Conservation (phyloP, 768 basidiomycete genomes). For the Fistulinella prunicolor region DNA sequence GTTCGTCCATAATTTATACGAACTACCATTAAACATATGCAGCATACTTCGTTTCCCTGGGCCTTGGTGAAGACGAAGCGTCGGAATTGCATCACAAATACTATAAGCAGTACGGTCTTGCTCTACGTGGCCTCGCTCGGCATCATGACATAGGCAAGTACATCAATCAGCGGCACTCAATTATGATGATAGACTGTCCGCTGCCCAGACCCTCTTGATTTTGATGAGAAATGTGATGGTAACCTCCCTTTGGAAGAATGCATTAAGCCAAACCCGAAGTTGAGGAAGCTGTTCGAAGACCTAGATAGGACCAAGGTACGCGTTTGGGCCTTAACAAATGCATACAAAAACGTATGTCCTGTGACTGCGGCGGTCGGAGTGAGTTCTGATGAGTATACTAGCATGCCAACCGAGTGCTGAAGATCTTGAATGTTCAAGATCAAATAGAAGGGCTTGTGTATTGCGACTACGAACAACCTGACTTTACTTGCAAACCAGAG, state of each 20-base stretch:
- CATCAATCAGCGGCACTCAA: neutral
- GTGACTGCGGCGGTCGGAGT: conserved; percentile 13
- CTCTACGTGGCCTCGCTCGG: conserved; percentile 70
- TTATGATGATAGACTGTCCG: neutral
- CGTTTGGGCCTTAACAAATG: conserved; percentile 89
- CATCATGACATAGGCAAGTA: conserved; percentile 71
- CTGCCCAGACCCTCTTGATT: conserved; percentile 73
- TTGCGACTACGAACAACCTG: conserved; percentile 66
- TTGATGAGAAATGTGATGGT: conserved; percentile 80
- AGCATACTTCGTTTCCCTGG: conserved; percentile 77
- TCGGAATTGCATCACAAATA: conserved; percentile 67
- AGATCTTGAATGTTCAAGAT: conserved; percentile 69
- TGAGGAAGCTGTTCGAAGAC: conserved; percentile 71
- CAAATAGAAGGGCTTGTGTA: conserved; percentile 71
- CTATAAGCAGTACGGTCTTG: conserved; percentile 79
- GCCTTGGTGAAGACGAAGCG: conserved; percentile 66
- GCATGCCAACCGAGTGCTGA: conserved; percentile 81
- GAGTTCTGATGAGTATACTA: conserved; percentile 28
- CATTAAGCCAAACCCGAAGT: conserved; percentile 58
- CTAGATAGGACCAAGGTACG: conserved; percentile 72
- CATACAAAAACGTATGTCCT: conserved; percentile 61
- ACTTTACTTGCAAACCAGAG: conserved; percentile 84
- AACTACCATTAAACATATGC: neutral
- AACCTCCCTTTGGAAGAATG: conserved; percentile 79
- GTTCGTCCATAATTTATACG: conserved; percentile 4